Percentiles rank a stretch among this genome's conserved stretches.
Conservation (phyloP, 1,284 basidiomycete genomes). For the Laetiporus sulphureus region DNA sequence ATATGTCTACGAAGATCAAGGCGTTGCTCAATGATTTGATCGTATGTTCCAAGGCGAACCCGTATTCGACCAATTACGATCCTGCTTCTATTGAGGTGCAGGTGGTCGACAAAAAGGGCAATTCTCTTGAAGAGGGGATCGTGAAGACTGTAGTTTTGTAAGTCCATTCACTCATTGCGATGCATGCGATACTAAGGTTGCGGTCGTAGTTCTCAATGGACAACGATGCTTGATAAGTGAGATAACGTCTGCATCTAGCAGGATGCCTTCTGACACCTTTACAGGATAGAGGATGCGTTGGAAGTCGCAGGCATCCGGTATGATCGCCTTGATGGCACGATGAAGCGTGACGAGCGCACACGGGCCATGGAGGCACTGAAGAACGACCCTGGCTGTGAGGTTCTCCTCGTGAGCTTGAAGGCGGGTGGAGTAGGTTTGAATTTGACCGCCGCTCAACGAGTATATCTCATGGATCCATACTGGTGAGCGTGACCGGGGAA, state of each 20-base stretch:
- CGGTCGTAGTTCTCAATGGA: constrained; percentile 82
- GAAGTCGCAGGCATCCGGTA: constrained; percentile 77
- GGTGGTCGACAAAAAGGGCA: constrained; percentile 70
- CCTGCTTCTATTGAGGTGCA: constrained; percentile 61
- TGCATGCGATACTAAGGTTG: constrained; percentile 6
- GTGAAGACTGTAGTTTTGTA: constrained; percentile 92
- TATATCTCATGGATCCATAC: constrained; percentile 94
- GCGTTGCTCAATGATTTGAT: constrained; percentile 72
- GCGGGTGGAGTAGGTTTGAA: constrained; percentile 97
- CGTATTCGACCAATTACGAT: constrained; percentile 82
- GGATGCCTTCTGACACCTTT: constrained; percentile 8
- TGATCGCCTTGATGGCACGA: constrained; percentile 91
- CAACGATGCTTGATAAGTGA: constrained; percentile 89
- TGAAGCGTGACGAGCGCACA: constrained; percentile 91
- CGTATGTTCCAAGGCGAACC: constrained; percentile 72
- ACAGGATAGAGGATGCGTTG: constrained; percentile 83
- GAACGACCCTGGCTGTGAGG: constrained; percentile 78
- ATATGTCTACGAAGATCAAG: constrained; percentile 82
- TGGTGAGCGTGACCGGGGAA: constrained; percentile 47
- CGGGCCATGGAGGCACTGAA: constrained; percentile 88
- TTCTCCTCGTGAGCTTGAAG: constrained; percentile 91
- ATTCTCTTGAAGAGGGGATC: constrained; percentile 57
- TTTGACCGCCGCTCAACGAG: constrained; percentile 86
- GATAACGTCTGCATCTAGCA: constrained; percentile 13
- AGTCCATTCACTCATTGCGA: constrained; percentile 27